These are phyloP conservation scores for Claviceps paspali DNA, from an alignment of 2,329 filamentous ascomycete species.

Conservation along the genomic window DNA sequence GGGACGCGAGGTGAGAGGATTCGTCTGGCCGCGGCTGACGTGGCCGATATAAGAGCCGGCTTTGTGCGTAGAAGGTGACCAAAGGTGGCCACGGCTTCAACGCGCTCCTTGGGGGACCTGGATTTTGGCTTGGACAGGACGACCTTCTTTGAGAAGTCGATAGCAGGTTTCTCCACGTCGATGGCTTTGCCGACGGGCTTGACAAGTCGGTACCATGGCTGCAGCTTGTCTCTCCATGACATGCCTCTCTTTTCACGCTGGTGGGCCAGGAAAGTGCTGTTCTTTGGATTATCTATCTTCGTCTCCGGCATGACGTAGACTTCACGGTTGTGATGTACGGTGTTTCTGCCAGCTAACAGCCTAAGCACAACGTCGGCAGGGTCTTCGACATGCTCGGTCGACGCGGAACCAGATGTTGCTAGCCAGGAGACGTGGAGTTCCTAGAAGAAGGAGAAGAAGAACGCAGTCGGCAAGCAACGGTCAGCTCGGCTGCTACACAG, in stretches of 20 bases:
- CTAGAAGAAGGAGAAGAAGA: constrained; percentile 7
- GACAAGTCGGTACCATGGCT: constrained; percentile 17
- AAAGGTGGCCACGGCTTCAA: constrained; percentile 27
- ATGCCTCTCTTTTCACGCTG: constrained; percentile 18
- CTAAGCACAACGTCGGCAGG: constrained; percentile 29
- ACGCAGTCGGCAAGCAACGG: neutral
- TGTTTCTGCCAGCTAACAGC: constrained; percentile 22
- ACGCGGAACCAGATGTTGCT: constrained; percentile 10
- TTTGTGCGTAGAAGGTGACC: constrained; percentile 32
- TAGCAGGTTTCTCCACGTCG: neutral
- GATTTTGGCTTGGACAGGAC: neutral
- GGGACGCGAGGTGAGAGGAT: constrained; percentile 31
- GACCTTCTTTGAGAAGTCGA: neutral
- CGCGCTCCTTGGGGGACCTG: neutral
- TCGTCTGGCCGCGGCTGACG: constrained; percentile 11
- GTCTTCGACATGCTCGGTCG: constrained; percentile 19
- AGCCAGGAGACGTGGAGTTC: constrained; percentile 28
- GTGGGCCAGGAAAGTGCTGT: constrained; percentile 10
- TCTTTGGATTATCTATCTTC: neutral
- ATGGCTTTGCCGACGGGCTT: constrained; percentile 7
- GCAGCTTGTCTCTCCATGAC: constrained; percentile 20
- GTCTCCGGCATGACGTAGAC: constrained; percentile 11
- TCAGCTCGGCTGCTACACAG: too few species aligned
- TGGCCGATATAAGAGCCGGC: too few species aligned
- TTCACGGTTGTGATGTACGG: neutral